Percentiles rank a stretch among this genome's conserved stretches.
These are phyloP conservation scores for Leccinum rimulosum DNA, from an alignment of 768 basidiomycete genomes.

Conservation along the genomic window DNA sequence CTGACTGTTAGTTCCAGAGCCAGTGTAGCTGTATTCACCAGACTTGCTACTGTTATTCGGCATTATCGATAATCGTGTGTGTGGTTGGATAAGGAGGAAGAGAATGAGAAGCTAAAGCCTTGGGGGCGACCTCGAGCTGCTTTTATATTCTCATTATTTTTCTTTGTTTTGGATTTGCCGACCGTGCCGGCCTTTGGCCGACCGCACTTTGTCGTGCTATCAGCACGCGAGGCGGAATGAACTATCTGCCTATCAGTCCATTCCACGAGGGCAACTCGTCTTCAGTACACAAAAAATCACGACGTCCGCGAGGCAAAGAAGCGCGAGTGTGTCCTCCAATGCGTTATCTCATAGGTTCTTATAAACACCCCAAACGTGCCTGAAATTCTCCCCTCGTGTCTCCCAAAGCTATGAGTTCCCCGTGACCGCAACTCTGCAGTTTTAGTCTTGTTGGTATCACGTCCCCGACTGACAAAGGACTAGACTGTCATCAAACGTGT, in stretches of 20 bases:
- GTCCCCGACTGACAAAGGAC: background rate
- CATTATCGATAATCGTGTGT: conserved; percentile 7
- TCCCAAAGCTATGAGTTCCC: conserved; percentile 2
- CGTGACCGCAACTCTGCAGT: background rate
- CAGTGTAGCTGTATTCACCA: conserved; percentile 40
- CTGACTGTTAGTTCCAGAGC: conserved; percentile 51
- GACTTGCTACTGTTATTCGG: conserved; percentile 15
- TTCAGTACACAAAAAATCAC: background rate
- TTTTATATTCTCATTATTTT: conserved; percentile 14
- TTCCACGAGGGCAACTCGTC: background rate
- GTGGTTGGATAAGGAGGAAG: background rate
- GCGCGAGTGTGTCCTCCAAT: conserved; percentile 4
- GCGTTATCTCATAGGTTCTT: conserved; percentile 8
- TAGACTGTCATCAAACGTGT: background rate
- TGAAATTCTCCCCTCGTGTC: conserved; percentile 2
- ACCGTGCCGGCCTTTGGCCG: background rate
- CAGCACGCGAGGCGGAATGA: background rate
- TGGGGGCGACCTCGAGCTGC: background rate
- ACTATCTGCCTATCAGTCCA: background rate
- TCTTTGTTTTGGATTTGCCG: conserved; percentile 9
- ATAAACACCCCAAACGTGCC: conserved; percentile 19
- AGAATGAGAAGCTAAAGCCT: background rate
- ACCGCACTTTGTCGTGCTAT: background rate
- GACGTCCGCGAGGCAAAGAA: conserved; percentile 19
- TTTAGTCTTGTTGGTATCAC: conserved; percentile 10